Conservation (phyloP, 352 stramenopile genomes). For the Globisporangium carolinianum region DNA sequence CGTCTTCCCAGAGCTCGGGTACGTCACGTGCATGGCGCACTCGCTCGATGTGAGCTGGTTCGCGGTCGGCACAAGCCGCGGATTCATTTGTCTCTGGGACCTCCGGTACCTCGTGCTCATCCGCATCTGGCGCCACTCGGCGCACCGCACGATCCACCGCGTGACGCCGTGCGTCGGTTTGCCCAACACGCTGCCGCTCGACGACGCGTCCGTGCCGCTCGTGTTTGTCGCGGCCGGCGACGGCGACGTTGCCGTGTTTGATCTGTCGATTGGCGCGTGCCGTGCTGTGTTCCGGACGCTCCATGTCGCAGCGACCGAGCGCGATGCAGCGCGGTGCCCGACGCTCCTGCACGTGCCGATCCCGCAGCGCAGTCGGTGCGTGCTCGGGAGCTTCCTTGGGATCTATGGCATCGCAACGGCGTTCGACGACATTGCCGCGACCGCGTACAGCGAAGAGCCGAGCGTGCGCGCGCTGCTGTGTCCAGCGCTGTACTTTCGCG, state of each 20-base stretch:
- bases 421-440: conserved; percentile 79
- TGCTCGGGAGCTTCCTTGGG: conserved; percentile 67
- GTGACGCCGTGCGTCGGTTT: conserved; percentile 79
- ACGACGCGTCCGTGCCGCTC: conserved; percentile 79
- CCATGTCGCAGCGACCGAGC: conserved; percentile 64
- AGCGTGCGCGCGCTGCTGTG: conserved; percentile 86
- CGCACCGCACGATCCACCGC: conserved; percentile 85
- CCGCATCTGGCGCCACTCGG: conserved; percentile 95
- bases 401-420: conserved; percentile 78
- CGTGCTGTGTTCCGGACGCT: conserved; percentile 90
- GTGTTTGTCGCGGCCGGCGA: conserved; percentile 92
- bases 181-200: conserved; percentile 65
- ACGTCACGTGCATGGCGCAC: conserved; percentile 93
- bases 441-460: conserved; percentile 62
- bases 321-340: conserved; percentile 66
- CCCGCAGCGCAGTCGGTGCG: conserved; percentile 59
- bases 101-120: conserved; percentile 93
- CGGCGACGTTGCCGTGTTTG: conserved; percentile 88
- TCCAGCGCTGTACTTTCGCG: conserved; percentile 82
- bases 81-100: conserved; percentile 96
- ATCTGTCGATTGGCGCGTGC: conserved; percentile 87
- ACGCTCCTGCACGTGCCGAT: conserved; percentile 73
- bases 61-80: conserved; percentile 90
- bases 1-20: conserved; percentile 92
- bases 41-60: conserved; percentile 94